Evolutionary conservation across 2,329 filamentous ascomycete species (phyloP).

Genomic region (Ceratocystis huliohia): DNA sequence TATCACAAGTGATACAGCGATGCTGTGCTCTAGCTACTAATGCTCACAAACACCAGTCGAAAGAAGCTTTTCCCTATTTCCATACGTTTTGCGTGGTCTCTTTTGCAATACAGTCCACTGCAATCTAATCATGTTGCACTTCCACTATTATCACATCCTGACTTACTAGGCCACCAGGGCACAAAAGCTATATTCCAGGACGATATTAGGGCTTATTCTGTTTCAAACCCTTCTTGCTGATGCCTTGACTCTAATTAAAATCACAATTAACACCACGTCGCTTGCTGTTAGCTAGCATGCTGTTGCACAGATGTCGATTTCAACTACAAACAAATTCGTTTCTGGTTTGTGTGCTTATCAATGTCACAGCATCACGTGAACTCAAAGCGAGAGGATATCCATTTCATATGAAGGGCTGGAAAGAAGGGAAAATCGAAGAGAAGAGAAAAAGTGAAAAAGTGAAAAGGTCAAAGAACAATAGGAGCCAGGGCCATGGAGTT

Average conservation of each 20-base stretch:
- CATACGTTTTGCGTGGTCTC: background rate
- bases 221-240: background rate
- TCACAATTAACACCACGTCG: background rate
- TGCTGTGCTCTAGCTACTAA: background rate
- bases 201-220: constrained; percentile 4
- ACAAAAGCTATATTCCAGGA: background rate
- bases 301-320: background rate
- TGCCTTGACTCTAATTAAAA: too few relatives aligned
- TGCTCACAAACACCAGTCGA: background rate
- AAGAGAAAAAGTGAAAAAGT: too few relatives aligned
- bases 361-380: background rate
- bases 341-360: background rate
- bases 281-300: background rate
- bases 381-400: background rate
- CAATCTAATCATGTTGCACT: background rate
- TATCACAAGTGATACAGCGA: background rate
- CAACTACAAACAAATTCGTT: background rate
- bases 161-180: background rate
- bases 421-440: too few relatives aligned
- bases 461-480: too few relatives aligned
- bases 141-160: background rate
- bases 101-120: background rate
- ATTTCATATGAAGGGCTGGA: background rate
- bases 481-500: too few relatives aligned
- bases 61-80: background rate